Percentiles rank a stretch among this genome's conserved stretches.
phyloP scores from a whole-genome alignment of 1,139 yeast genomes.

The Saccharomyces hybrid region DNA sequence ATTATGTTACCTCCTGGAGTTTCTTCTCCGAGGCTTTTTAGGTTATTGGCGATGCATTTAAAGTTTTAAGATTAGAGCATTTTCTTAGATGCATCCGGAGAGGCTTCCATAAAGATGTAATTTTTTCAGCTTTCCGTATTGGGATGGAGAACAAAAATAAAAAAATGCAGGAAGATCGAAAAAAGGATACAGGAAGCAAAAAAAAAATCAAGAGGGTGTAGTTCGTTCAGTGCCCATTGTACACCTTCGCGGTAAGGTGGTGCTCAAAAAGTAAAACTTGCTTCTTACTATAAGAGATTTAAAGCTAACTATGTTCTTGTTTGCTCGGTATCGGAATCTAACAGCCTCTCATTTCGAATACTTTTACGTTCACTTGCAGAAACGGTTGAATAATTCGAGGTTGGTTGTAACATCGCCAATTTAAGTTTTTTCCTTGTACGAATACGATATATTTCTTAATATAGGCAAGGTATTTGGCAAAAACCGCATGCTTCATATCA shows the following conservation, averaged over 20 bases:
- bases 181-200: not conserved
- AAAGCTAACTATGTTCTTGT: too few species aligned
- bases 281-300: too few species aligned
- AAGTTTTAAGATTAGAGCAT: not conserved
- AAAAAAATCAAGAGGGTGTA: not conserved
- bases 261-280: too few species aligned
- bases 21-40: not conserved
- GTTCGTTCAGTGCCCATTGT: too few species aligned
- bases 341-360: too few species aligned
- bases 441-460: not conserved
- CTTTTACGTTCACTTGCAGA: too few species aligned
- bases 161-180: not conserved
- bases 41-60: not conserved
- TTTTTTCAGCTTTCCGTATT: not conserved
- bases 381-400: not conserved
- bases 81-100: not conserved
- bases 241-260: too few species aligned
- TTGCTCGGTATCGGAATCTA: too few species aligned
- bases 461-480: not conserved
- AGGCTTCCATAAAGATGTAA: not conserved
- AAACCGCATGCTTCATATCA: not conserved
- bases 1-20: not conserved
- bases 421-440: not conserved
- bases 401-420: not conserved
- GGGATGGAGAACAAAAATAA: not conserved